Percentiles rank a stretch among this genome's conserved stretches.
These are phyloP conservation scores for Cronartium quercuum DNA, from an alignment of 1,284 basidiomycete genomes.

Conservation along the genomic window DNA sequence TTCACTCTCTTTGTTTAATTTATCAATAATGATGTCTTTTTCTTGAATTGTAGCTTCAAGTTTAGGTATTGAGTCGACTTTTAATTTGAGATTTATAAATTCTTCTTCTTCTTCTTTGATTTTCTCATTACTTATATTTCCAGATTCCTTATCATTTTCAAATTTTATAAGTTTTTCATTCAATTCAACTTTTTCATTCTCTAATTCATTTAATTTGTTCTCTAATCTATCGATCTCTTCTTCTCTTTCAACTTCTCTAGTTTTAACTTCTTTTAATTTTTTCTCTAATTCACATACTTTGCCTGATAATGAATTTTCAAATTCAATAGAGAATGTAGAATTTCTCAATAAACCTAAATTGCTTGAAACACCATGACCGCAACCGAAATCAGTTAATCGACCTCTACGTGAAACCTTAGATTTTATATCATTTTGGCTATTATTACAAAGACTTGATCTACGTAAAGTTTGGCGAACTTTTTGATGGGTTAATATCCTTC, in stretches of 20 bases:
- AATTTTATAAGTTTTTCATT: not conserved
- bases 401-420: not conserved
- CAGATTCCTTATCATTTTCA: not conserved
- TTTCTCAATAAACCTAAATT: slow-evolving; percentile 8
- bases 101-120: slow-evolving; percentile 3
- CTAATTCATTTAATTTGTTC: not conserved
- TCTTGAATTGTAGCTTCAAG: slow-evolving; percentile 2
- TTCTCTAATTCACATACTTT: not conserved
- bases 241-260: not conserved
- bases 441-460: slow-evolving; percentile 5
- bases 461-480: slow-evolving; percentile 30
- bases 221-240: not conserved
- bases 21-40: too few relatives aligned
- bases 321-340: not conserved
- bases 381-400: not conserved
- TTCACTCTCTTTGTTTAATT: slow-evolving; percentile 6
- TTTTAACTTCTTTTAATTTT: not conserved
- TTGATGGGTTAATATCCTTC: slow-evolving; percentile 28
- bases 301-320: not conserved
- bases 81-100: not conserved
- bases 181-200: not conserved
- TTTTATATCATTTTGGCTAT: not conserved
- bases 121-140: too few relatives aligned
- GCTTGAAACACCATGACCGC: not conserved
- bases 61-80: slow-evolving; percentile 2